Conservation (phyloP, 805 yeast species). For the Clavispora vitiphila region DNA sequence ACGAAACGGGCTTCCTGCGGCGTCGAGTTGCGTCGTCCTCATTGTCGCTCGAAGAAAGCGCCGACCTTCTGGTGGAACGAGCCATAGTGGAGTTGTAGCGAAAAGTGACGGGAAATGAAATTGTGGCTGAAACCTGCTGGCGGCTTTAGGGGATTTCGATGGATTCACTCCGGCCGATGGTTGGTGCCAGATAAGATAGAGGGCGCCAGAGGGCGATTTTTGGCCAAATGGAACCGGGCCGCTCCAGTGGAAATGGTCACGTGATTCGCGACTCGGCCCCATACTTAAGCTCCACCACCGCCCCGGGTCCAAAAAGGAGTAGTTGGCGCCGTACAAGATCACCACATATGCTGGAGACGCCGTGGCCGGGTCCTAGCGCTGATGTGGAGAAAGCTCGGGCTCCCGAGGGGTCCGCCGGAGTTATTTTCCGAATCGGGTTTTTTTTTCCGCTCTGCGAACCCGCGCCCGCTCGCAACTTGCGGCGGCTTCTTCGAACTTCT, state of each 20-base stretch:
- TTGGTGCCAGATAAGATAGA: neutral
- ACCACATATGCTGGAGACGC: neutral
- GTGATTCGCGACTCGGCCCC: neutral
- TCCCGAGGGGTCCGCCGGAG: too few relatives aligned
- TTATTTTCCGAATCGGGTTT: neutral
- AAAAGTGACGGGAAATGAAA: conserved; percentile 12
- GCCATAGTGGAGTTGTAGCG: conserved; percentile 13
- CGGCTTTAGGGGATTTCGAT: neutral
- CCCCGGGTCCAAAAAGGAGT: neutral
- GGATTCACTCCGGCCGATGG: neutral
- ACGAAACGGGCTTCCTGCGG: conserved; percentile 9
- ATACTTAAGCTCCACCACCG: neutral
- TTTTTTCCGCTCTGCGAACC: neutral
- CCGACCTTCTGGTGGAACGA: conserved; percentile 8
- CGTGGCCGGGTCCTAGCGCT: too few relatives aligned
- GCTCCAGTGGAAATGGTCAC: neutral
- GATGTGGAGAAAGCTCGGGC: too few relatives aligned
- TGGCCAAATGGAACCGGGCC: neutral
- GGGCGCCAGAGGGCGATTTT: neutral
- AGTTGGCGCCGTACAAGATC: neutral
- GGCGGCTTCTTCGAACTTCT: neutral
- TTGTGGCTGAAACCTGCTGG: neutral
- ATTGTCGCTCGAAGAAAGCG: conserved; percentile 7
- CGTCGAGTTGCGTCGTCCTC: conserved; percentile 9
- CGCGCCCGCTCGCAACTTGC: neutral